Evolutionary conservation across 163 green algal species (phyloP).

Genomic region (Scenedesmus sp.): DNA sequence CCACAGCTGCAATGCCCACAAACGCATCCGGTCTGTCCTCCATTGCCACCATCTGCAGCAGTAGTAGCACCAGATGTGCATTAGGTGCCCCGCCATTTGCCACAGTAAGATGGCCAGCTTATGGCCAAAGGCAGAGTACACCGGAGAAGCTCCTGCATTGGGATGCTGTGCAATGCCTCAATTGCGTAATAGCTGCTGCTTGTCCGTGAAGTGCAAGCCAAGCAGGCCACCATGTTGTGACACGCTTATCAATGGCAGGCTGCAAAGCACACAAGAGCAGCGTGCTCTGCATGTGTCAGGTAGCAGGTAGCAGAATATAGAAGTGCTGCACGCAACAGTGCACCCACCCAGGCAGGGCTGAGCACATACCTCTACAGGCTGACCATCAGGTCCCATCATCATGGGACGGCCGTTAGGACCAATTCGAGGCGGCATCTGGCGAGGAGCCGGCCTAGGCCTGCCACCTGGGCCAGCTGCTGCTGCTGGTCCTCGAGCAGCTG

Average conservation of each 20-base stretch:
- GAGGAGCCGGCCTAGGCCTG: not conserved
- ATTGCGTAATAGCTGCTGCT: not conserved
- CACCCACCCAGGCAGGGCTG: not conserved
- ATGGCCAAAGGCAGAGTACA: too few species aligned
- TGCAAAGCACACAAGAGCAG: not conserved
- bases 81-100: not conserved
- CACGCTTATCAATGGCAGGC: not conserved
- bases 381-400: slow-evolving; percentile 48
- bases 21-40: slow-evolving; percentile 42
- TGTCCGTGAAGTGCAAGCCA: not conserved
- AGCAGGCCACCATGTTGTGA: not conserved
- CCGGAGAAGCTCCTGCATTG: too few species aligned
- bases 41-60: slow-evolving; percentile 46
- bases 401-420: slow-evolving; percentile 21
- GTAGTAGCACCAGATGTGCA: not conserved
- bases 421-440: not conserved
- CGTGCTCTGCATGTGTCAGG: not conserved
- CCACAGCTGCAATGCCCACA: slow-evolving; percentile 41
- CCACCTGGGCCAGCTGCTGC: not conserved
- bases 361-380: slow-evolving; percentile 43
- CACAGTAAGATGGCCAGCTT: too few species aligned
- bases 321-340: not conserved
- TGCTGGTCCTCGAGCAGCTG: not conserved
- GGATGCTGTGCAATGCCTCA: not conserved
- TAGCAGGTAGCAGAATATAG: not conserved